phyloP scores from a whole-genome alignment of 2,329 filamentous ascomycete species.

The Epicoccum nigrum region DNA sequence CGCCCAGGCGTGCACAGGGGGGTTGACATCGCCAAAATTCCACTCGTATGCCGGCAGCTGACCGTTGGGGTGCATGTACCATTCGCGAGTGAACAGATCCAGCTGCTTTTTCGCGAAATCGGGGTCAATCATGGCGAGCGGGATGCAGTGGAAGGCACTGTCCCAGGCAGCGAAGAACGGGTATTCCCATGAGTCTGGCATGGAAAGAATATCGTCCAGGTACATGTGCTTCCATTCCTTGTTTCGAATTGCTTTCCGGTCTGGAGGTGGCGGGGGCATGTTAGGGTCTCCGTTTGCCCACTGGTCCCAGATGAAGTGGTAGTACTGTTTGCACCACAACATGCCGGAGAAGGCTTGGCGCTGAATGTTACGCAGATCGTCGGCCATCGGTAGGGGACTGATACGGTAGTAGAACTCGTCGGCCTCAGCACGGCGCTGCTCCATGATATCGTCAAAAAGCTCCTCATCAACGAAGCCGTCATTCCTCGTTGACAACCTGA shows the following conservation, averaged over 20 bases:
- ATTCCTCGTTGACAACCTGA: constrained; percentile 78
- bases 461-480: constrained; percentile 89
- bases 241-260: constrained; percentile 82
- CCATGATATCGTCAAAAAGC: constrained; percentile 87
- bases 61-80: constrained; percentile 98
- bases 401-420: constrained; percentile 96
- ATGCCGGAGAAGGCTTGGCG: constrained; percentile 93
- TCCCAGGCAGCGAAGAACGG: constrained; percentile 99
- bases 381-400: constrained; percentile 89
- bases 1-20: constrained; percentile 94
- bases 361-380: constrained; percentile 93
- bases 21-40: constrained; percentile 98
- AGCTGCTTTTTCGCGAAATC: constrained; percentile 98
- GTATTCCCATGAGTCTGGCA: constrained; percentile 99
- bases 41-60: constrained; percentile 93
- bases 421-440: constrained; percentile 83
- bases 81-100: constrained; percentile 93
- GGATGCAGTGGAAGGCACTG: constrained; percentile 95
- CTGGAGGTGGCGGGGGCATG: constrained; percentile 82
- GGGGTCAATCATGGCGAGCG: constrained; percentile 94
- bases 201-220: constrained; percentile 92
- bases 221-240: constrained; percentile 93
- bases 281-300: constrained; percentile 94
- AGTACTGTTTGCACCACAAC: constrained; percentile 99
- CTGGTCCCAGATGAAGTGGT: constrained; percentile 96